Conservation (phyloP, 2,329 filamentous ascomycete genomes). For the Dendrostoma leiphaemia region DNA sequence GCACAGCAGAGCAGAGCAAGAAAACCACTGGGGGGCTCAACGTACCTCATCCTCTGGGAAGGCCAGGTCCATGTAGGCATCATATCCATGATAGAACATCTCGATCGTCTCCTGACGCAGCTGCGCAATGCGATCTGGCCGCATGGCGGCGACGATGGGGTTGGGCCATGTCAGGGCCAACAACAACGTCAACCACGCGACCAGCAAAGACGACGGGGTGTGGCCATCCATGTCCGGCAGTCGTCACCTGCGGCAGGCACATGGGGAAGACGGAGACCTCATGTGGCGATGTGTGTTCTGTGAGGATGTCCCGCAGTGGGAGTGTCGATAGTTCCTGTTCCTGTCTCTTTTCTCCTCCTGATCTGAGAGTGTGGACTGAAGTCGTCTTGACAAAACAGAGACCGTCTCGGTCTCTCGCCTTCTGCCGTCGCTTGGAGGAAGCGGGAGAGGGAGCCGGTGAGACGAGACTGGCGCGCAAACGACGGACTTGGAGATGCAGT, state of each 20-base stretch:
- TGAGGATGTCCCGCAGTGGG: constrained; percentile 9
- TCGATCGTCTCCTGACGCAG: constrained; percentile 62
- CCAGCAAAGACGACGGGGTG: constrained; percentile 20
- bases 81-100: constrained; percentile 96
- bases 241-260: constrained; percentile 36
- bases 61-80: constrained; percentile 90
- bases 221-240: constrained; percentile 32
- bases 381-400: no score
- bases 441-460: no score
- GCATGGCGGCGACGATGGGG: constrained; percentile 48
- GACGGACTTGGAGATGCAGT: background rate
- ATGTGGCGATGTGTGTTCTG: constrained; percentile 10
- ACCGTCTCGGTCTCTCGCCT: no score
- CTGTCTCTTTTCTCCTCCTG: no score
- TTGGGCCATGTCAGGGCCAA: constrained; percentile 40
- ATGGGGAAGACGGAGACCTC: constrained; percentile 5
- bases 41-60: constrained; percentile 90
- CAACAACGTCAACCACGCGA: constrained; percentile 29
- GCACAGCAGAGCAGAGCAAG: constrained; percentile 6
- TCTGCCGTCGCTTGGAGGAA: no score
- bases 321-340: background rate
- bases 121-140: constrained; percentile 50
- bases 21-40: background rate
- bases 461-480: no score
- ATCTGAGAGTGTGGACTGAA: no score